These are phyloP conservation scores for Coemansia sp. DNA, from an alignment of 192 early-diverging fungal species.

Conservation along the genomic window DNA sequence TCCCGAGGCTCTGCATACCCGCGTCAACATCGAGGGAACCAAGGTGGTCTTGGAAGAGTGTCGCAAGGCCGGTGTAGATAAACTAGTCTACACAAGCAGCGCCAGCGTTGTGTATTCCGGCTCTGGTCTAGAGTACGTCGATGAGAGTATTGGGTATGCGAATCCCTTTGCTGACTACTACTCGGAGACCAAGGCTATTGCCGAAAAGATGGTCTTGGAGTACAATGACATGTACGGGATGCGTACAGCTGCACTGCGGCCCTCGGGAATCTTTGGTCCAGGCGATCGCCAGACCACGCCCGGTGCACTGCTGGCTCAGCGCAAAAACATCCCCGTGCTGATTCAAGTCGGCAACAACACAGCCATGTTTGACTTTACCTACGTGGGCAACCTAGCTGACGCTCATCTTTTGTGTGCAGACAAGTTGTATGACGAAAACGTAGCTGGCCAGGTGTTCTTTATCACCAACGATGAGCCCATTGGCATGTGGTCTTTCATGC, in stretches of 20 bases:
- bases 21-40: constrained; percentile 87
- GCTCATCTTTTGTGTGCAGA: constrained; percentile 87
- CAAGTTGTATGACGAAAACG: constrained; percentile 62
- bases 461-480: constrained; percentile 91
- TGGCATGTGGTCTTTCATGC: constrained; percentile 88
- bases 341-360: constrained; percentile 86
- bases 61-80: constrained; percentile 60
- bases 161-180: constrained; percentile 82
- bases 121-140: constrained; percentile 69
- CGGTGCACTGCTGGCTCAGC: constrained; percentile 65
- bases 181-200: constrained; percentile 82
- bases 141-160: constrained; percentile 79
- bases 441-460: constrained; percentile 72
- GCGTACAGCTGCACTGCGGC: constrained; percentile 77
- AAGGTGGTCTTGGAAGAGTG: constrained; percentile 81
- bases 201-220: constrained; percentile 75
- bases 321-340: constrained; percentile 59
- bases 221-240: constrained; percentile 67
- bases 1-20: constrained; percentile 69
- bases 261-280: constrained; percentile 92
- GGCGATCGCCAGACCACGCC: constrained; percentile 73
- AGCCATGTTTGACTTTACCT: constrained; percentile 86
- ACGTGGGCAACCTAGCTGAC: constrained; percentile 93
- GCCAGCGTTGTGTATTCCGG: constrained; percentile 91
- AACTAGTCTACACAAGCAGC: constrained; percentile 83